Percentiles rank a stretch among this genome's conserved stretches.
These are phyloP conservation scores for Porogramme epimiltina DNA, from an alignment of 1,284 basidiomycete species.

Conservation along the genomic window DNA sequence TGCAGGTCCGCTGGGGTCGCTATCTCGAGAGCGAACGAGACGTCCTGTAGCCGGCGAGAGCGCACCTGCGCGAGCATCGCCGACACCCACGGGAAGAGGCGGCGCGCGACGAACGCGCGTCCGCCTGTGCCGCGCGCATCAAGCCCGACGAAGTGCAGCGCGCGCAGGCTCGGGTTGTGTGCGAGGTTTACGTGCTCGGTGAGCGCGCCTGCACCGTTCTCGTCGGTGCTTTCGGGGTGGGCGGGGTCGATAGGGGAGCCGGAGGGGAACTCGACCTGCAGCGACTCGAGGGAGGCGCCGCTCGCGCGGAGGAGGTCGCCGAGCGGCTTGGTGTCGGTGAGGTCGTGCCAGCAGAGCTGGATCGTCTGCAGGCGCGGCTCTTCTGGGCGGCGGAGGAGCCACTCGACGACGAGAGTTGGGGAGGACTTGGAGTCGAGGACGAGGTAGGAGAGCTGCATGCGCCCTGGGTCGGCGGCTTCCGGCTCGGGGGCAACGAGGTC, in stretches of 20 bases:
- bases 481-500: background rate
- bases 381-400: constrained; percentile 31
- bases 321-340: constrained; percentile 30
- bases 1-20: constrained; percentile 25
- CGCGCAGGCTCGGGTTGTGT: constrained; percentile 32
- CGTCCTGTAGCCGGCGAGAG: constrained; percentile 24
- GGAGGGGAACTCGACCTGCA: constrained; percentile 34
- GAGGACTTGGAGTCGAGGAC: constrained; percentile 34
- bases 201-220: constrained; percentile 20
- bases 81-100: constrained; percentile 31
- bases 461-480: background rate
- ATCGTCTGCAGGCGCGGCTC: constrained; percentile 31
- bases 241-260: constrained; percentile 15
- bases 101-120: constrained; percentile 26
- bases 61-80: constrained; percentile 27
- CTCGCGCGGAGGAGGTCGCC: constrained; percentile 32
- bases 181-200: constrained; percentile 31
- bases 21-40: constrained; percentile 33
- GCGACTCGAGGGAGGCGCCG: constrained; percentile 32
- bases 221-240: constrained; percentile 21
- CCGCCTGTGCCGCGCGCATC: constrained; percentile 29
- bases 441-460: constrained; percentile 32
- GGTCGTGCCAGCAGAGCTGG: constrained; percentile 36
- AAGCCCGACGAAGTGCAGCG: constrained; percentile 33
- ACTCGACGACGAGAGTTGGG: constrained; percentile 34